A percentile compares a stretch with the other conserved stretches of the same genome.
phyloP scores from a whole-genome alignment of 345 rosid genomes.

The Rhizophora mangle region DNA sequence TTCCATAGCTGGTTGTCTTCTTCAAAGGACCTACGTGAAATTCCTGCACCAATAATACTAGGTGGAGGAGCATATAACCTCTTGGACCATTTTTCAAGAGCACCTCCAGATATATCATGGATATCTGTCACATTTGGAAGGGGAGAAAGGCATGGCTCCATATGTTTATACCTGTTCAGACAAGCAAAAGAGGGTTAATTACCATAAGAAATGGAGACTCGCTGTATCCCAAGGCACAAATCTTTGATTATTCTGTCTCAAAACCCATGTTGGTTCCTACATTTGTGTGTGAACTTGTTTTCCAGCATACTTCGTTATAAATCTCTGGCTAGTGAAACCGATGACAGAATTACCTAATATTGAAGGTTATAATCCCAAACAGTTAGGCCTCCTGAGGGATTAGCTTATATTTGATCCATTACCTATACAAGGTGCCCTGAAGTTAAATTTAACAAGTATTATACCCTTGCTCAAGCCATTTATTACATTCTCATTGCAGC shows the following conservation, averaged over 20 bases:
- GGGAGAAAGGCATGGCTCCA: constrained; percentile 60
- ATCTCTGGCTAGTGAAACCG: too few species aligned
- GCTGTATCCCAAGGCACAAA: too few species aligned
- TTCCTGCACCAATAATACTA: constrained; percentile 35
- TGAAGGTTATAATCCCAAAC: too few species aligned
- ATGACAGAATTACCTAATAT: too few species aligned
- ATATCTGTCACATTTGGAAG: constrained; percentile 32
- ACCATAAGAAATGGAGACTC: background rate
- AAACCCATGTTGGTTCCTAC: too few species aligned
- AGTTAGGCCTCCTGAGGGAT: too few species aligned
- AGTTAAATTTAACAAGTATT: background rate
- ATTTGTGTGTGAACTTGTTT: too few species aligned
- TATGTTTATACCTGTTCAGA: constrained; percentile 44
- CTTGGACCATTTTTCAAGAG: constrained; percentile 44
- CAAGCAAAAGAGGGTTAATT: too few species aligned
- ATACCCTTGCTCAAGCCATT: background rate
- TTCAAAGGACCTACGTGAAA: constrained; percentile 28
- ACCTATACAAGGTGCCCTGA: too few species aligned
- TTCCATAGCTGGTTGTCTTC: constrained; percentile 47
- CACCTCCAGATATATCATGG: constrained; percentile 36
- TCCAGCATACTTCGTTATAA: too few species aligned
- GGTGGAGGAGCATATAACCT: constrained; percentile 46
- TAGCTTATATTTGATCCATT: too few species aligned
- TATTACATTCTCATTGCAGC: background rate
- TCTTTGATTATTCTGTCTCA: too few species aligned